Base-by-base conservation (phyloP, 495 filamentous ascomycete species). In the Penicillium ochrochloron region DNA sequence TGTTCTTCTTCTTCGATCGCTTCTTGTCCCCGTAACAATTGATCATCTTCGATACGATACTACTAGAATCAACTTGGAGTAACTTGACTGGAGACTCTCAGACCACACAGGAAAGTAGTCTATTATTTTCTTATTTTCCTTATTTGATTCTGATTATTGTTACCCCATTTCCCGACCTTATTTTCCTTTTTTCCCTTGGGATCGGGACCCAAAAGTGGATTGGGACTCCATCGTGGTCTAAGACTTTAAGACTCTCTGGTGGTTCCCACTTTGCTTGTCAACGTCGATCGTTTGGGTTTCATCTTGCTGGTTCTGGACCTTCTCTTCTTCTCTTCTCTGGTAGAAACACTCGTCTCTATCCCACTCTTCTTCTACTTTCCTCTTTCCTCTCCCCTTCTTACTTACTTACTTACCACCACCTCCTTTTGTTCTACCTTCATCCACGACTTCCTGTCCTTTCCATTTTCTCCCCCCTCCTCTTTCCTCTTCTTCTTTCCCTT, bases 251-350 rank as follows among this genome's bases (percentile, higher is more conserved):
- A 7, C 31, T 33, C 31, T 33, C 31, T 33, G 31, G 31, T 51
- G 39, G 27, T 51, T 37, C 55, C 29, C 51, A 33, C 29, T 54
- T 34, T 34, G 27, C 51, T 57, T 41, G 55, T 57, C 35, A 41
- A 37, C 57, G 57, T 60, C 42, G 57, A 60, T 60, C 57, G 39
- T 60, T 42, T 60, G 57, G 44, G 57, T 60, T 60, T 60, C 57
- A 60, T 60, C 57, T 48, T 56, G 17, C 11, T 15, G 48, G 59
- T 61, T 64, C 56, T 34, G 55, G 46, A 51, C 50, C 53, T 37
- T 54, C 52, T 21, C 1, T 19, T 48, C 25, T 27, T 4, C 25
- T 48, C 39, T 42, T 17, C 51, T 54, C 29, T 8, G 15, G 29
- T 14, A 33, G 31, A 33, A 6, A 31, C 51, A 27, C 25, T 27